phyloP scores from a whole-genome alignment of 164 flowering plant genomes.

The Berberis thunbergii region DNA sequence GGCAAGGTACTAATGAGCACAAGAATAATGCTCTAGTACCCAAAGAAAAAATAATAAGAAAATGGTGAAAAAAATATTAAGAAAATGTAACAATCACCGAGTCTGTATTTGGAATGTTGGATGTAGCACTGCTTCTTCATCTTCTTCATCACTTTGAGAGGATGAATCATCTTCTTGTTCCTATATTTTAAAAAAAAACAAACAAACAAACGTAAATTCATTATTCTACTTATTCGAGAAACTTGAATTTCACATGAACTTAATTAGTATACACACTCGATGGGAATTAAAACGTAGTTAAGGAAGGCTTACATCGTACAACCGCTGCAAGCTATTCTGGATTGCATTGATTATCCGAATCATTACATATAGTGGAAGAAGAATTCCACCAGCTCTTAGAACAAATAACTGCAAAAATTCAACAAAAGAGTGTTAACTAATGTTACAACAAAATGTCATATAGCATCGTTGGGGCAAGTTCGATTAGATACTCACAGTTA shows the following conservation, averaged over 20 bases:
- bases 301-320: slow-evolving; percentile 24
- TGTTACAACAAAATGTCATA: not conserved
- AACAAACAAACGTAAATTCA: not conserved
- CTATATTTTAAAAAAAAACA: not conserved
- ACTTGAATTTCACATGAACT: not conserved
- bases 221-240: not conserved
- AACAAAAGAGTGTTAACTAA: not conserved
- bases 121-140: not conserved
- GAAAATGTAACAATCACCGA: not conserved
- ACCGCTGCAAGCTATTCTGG: slow-evolving; percentile 31
- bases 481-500: slow-evolving; percentile 39
- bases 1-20: not conserved
- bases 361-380: slow-evolving; percentile 49
- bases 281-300: not conserved
- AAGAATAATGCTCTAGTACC: not conserved
- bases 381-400: slow-evolving; percentile 46
- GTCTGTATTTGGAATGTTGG: slow-evolving; percentile 5
- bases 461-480: not conserved
- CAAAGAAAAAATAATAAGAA: too few species aligned
- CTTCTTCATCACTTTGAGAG: not conserved
- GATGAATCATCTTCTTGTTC: slow-evolving; percentile 1
- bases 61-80: too few species aligned
- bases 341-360: slow-evolving; percentile 35
- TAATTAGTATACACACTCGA: not conserved
- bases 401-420: slow-evolving; percentile 33